Percentiles rank a stretch among this genome's conserved stretches.
These are phyloP conservation scores for Strobilomyces echinocephalus DNA, from an alignment of 768 basidiomycete genomes.

Conservation along the genomic window DNA sequence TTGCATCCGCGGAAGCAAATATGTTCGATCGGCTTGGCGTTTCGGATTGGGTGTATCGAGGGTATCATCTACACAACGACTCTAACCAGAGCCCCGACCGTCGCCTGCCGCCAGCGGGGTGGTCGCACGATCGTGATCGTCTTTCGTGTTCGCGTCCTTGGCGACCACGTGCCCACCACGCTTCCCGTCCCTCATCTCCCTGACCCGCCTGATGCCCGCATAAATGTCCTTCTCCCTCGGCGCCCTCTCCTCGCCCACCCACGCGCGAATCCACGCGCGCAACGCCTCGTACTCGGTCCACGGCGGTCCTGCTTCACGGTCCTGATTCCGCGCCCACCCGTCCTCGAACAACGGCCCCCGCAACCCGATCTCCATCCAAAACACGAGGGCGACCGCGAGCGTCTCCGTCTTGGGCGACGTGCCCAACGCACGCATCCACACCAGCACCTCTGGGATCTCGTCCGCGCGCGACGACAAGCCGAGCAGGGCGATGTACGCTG, in stretches of 20 bases:
- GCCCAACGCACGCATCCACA: conserved; percentile 66
- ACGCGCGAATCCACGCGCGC: conserved; percentile 49
- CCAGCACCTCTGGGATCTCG: conserved; percentile 63
- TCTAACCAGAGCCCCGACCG: not conserved
- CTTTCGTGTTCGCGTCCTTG: not conserved
- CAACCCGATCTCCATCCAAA: conserved; percentile 68
- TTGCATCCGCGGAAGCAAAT: conserved; percentile 11
- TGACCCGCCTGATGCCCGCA: conserved; percentile 22
- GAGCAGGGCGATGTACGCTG: conserved; percentile 57
- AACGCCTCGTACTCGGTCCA: conserved; percentile 22
- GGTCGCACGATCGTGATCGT: not conserved
- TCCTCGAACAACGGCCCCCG: conserved; percentile 55
- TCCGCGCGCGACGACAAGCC: conserved; percentile 43
- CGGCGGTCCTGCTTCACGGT: not conserved
- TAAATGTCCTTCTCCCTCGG: conserved; percentile 41
- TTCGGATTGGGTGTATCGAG: not conserved
- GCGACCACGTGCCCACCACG: conserved; percentile 4
- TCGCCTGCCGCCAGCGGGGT: not conserved
- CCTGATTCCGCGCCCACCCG: conserved; percentile 21
- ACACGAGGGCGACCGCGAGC: conserved; percentile 56
- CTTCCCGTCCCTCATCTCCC: conserved; percentile 26
- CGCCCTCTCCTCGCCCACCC: conserved; percentile 48
- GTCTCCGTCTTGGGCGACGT: conserved; percentile 52
- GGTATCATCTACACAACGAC: not conserved
- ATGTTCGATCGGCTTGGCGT: not conserved